Conservation (phyloP, 768 basidiomycete species). For the Xerocomellus chrysenteron region DNA sequence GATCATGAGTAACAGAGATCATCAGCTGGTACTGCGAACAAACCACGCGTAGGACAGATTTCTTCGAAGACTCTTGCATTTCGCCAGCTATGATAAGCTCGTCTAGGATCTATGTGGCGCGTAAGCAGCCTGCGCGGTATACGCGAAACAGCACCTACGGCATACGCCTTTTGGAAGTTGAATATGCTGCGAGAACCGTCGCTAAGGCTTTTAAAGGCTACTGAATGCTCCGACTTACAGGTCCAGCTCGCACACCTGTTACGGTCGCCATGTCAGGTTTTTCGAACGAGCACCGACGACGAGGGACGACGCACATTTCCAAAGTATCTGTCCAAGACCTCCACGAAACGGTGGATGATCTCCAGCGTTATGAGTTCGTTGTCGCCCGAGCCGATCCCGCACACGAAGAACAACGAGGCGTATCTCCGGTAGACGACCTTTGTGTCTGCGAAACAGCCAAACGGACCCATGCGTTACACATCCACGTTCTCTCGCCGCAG, state of each 20-base stretch:
- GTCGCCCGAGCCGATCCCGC: constrained; percentile 77
- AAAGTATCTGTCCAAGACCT: constrained; percentile 71
- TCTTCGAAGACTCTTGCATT: constrained; percentile 88
- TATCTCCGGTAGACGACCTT: constrained; percentile 95
- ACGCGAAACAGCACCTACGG: constrained; percentile 45
- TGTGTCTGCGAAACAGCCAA: constrained; percentile 45
- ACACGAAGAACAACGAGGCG: constrained; percentile 93
- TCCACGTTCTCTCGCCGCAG: not conserved
- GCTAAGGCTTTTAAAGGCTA: not conserved
- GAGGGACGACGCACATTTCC: constrained; percentile 36
- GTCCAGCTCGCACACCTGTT: constrained; percentile 86
- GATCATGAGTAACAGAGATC: constrained; percentile 12
- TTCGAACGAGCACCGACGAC: not conserved
- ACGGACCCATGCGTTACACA: not conserved
- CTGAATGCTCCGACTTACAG: constrained; percentile 50
- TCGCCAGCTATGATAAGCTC: constrained; percentile 94
- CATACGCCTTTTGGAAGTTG: constrained; percentile 96
- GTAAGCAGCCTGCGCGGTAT: not conserved
- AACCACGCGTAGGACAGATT: constrained; percentile 61
- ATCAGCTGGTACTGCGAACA: constrained; percentile 1
- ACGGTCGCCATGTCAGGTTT: not conserved
- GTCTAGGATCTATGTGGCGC: constrained; percentile 66
- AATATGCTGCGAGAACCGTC: constrained; percentile 67
- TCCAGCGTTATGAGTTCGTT: constrained; percentile 93
- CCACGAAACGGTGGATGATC: constrained; percentile 92